phyloP scores from a whole-genome alignment of 805 yeast species.

The Nakazawaea laoshanensis region DNA sequence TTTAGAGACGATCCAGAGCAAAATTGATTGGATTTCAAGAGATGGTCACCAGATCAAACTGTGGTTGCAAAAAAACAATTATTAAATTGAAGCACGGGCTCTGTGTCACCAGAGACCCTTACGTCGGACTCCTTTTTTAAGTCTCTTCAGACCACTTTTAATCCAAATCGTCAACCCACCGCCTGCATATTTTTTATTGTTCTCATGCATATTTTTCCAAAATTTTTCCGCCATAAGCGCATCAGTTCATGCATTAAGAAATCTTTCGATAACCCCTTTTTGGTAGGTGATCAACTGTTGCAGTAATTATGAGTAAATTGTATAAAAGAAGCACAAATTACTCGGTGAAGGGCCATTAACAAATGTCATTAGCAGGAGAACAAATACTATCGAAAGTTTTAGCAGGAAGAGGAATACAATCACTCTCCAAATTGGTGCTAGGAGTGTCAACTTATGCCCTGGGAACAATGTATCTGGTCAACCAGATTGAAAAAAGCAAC shows the following conservation, averaged over 20 bases:
- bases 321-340: too few species aligned
- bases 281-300: too few species aligned
- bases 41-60: conserved; percentile 36
- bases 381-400: conserved; percentile 8
- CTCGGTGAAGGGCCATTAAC: too few species aligned
- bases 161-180: too few species aligned
- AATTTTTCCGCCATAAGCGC: too few species aligned
- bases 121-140: background rate
- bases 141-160: background rate
- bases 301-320: too few species aligned
- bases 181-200: background rate
- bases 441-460: conserved; percentile 5
- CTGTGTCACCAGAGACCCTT: conserved; percentile 3
- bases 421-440: conserved; percentile 5
- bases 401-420: background rate
- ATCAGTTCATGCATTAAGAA: too few species aligned
- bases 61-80: conserved; percentile 35
- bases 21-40: conserved; percentile 48
- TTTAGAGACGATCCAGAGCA: conserved; percentile 47
- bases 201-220: too few species aligned
- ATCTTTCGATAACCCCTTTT: too few species aligned
- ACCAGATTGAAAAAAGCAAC: background rate
- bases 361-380: too few species aligned
- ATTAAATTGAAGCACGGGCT: too few species aligned
- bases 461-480: conserved; percentile 1